phyloP scores from a whole-genome alignment of 2,329 filamentous ascomycete genomes.

The Metarhizium humberi region DNA sequence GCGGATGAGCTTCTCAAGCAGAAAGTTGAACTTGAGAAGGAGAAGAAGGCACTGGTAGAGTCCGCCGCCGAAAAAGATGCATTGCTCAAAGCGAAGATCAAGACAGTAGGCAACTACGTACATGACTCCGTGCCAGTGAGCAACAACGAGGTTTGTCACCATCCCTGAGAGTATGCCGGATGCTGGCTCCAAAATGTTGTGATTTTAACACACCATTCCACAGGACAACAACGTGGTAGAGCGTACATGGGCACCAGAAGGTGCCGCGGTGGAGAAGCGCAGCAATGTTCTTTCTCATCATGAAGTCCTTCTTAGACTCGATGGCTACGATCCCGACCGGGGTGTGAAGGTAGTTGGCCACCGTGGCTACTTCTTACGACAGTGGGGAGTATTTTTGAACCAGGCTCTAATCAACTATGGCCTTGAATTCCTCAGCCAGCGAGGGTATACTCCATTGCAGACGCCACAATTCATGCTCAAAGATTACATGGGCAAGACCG shows the following conservation, averaged over 20 bases:
- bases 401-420: constrained; percentile 93
- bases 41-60: constrained; percentile 73
- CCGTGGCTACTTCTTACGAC: constrained; percentile 83
- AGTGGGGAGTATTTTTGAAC: constrained; percentile 85
- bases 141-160: constrained; percentile 57
- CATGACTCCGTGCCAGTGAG: constrained; percentile 79
- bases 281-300: constrained; percentile 74
- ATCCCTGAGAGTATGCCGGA: neutral
- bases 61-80: constrained; percentile 66
- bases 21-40: constrained; percentile 68
- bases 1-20: constrained; percentile 69
- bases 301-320: constrained; percentile 79
- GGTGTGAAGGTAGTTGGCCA: constrained; percentile 93
- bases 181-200: neutral
- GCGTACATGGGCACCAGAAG: constrained; percentile 73
- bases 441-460: constrained; percentile 75
- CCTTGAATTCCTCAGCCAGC: constrained; percentile 73
- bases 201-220: neutral
- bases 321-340: constrained; percentile 87
- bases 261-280: constrained; percentile 63
- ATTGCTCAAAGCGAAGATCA: constrained; percentile 66
- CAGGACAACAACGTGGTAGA: constrained; percentile 72
- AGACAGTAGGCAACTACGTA: constrained; percentile 63
- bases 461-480: constrained; percentile 92
- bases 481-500: constrained; percentile 96